Conservation (phyloP, 495 filamentous ascomycete species). For the Articulospora tetracladia region DNA sequence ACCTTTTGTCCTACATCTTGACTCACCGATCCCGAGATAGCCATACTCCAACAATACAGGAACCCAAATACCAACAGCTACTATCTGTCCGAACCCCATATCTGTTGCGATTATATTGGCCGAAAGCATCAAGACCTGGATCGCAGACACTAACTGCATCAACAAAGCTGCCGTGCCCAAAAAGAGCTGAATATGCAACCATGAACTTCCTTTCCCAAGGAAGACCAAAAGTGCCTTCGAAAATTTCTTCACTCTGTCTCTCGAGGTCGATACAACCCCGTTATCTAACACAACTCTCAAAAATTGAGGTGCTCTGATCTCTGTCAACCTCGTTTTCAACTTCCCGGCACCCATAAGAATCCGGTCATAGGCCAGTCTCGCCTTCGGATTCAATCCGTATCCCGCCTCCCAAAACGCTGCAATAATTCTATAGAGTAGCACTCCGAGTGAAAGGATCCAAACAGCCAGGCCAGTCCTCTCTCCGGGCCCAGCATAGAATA, state of each 20-base stretch:
- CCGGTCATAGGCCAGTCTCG: too few species aligned
- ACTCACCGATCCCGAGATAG: slow-evolving; percentile 13
- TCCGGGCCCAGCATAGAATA: not conserved
- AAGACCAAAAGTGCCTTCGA: not conserved
- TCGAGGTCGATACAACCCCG: not conserved
- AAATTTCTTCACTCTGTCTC: not conserved
- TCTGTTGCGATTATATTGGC: slow-evolving; percentile 9
- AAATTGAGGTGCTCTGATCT: not conserved
- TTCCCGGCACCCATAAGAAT: too few species aligned
- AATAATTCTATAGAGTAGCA: not conserved
- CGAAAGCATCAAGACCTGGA: not conserved
- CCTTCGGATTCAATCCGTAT: not conserved
- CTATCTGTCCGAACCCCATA: slow-evolving; percentile 13
- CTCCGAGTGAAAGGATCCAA: not conserved
- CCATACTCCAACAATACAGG: slow-evolving; percentile 13
- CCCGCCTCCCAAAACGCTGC: not conserved
- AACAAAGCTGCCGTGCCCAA: not conserved
- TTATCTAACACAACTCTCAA: not conserved
- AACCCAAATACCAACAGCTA: slow-evolving; percentile 10
- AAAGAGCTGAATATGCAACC: not conserved
- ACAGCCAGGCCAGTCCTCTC: slow-evolving; percentile 3
- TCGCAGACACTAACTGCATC: not conserved
- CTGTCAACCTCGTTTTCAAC: too few species aligned
- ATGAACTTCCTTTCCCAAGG: not conserved
- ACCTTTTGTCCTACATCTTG: not conserved